Evolutionary conservation across 306 rosid species (phyloP).

Genomic region (Biancaea sappan): DNA sequence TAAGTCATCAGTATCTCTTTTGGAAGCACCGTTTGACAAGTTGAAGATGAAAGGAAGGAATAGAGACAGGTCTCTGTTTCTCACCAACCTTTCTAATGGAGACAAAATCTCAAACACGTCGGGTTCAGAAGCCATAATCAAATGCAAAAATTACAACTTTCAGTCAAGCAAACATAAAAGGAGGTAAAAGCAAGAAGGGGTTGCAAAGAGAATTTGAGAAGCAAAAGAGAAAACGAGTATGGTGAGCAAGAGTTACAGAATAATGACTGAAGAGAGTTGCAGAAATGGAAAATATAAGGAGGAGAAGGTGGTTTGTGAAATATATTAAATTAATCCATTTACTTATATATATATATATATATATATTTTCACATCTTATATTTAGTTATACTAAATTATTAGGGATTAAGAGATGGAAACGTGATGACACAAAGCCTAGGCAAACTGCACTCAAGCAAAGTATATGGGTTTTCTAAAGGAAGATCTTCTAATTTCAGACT

Average conservation of each 20-base stretch:
- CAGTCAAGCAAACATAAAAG: too few species aligned
- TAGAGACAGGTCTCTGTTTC: constrained; percentile 54
- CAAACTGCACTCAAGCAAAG: too few species aligned
- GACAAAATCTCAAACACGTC: constrained; percentile 48
- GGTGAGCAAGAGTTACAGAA: neutral
- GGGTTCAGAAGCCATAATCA: constrained; percentile 60
- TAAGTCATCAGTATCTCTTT: constrained; percentile 17
- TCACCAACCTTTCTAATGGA: constrained; percentile 43
- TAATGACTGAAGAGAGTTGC: too few species aligned
- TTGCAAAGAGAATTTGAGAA: neutral
- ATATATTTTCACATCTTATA: too few species aligned
- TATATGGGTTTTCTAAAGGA: too few species aligned
- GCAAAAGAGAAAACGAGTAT: neutral
- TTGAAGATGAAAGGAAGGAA: constrained; percentile 64
- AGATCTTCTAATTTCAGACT: too few species aligned
- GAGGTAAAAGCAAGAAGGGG: neutral
- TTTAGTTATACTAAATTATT: too few species aligned
- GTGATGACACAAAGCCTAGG: too few species aligned
- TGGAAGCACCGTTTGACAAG: constrained; percentile 29
- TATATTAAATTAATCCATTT: too few species aligned
- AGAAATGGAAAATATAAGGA: neutral
- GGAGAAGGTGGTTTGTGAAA: too few species aligned
- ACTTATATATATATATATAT: too few species aligned
- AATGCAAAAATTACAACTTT: neutral
- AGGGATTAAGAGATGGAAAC: too few species aligned